phyloP scores from a whole-genome alignment of 352 stramenopile species.

The Aphanomyces stellatus region DNA sequence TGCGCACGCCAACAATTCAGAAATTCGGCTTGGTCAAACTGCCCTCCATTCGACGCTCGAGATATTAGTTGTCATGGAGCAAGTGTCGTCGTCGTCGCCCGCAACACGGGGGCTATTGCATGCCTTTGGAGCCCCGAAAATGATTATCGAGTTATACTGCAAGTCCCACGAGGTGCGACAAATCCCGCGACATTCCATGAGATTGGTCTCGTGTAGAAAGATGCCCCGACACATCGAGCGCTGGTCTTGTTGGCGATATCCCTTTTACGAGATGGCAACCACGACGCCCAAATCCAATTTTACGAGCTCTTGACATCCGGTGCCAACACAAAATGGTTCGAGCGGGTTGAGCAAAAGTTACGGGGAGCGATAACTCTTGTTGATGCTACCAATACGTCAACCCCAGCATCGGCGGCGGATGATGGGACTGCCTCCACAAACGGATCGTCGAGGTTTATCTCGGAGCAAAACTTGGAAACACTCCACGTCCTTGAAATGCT shows the following conservation, averaged over 20 bases:
- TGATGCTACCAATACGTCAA: not conserved
- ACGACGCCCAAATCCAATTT: not conserved
- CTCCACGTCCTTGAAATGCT: not conserved
- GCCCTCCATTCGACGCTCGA: conserved; percentile 14
- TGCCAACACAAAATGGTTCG: not conserved
- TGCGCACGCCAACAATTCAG: not conserved
- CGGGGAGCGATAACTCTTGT: not conserved
- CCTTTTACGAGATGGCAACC: not conserved
- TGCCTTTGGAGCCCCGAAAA: not conserved
- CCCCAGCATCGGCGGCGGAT: too few species aligned
- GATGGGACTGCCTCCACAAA: not conserved
- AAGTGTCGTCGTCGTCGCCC: not conserved
- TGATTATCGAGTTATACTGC: not conserved
- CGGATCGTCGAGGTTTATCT: not conserved
- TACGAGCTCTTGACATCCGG: not conserved
- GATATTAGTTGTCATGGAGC: not conserved
- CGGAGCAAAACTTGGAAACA: not conserved
- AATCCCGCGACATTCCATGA: not conserved
- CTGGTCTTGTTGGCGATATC: not conserved
- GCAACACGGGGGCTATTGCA: not conserved
- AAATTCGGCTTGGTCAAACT: not conserved
- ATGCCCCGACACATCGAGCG: not conserved
- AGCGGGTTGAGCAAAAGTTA: not conserved
- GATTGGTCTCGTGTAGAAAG: not conserved
- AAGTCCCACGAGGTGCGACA: not conserved